Evolutionary conservation across 1,284 basidiomycete species (phyloP).

Genomic region (Neonothopanus nambi): DNA sequence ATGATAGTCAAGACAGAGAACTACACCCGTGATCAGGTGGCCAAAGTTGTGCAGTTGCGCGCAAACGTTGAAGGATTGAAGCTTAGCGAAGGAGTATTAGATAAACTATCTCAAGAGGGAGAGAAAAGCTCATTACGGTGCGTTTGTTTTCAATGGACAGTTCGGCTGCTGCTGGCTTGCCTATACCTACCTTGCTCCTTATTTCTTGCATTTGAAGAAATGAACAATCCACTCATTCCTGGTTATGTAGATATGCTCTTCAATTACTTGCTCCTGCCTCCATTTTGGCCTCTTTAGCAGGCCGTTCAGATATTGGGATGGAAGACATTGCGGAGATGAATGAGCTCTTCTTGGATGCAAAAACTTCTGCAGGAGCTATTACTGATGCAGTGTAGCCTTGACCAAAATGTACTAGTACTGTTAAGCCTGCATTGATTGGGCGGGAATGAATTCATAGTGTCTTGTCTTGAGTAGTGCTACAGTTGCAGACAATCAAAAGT

Average conservation of each 20-base stretch:
- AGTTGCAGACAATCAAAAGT: background rate
- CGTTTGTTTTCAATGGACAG: conserved; percentile 23
- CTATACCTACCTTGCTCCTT: conserved; percentile 5
- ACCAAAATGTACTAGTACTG: too few species aligned
- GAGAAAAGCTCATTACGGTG: conserved; percentile 83
- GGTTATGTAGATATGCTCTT: conserved; percentile 73
- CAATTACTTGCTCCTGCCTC: conserved; percentile 91
- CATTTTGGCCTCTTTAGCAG: conserved; percentile 81
- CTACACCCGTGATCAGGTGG: conserved; percentile 86
- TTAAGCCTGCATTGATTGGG: too few species aligned
- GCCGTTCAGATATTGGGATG: conserved; percentile 78
- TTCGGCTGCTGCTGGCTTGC: too few species aligned
- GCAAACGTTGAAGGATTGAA: conserved; percentile 86
- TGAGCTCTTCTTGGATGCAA: conserved; percentile 94
- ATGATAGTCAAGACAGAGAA: conserved; percentile 94
- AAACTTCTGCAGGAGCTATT: conserved; percentile 70
- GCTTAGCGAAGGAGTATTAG: conserved; percentile 77
- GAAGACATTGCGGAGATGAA: conserved; percentile 93
- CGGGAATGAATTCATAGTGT: too few species aligned
- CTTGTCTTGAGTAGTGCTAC: too few species aligned
- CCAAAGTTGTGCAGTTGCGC: conserved; percentile 84
- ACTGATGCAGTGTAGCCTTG: conserved; percentile 14
- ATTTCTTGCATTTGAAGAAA: too few species aligned
- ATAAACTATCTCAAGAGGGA: conserved; percentile 82
- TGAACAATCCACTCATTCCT: background rate